Evolutionary conservation across 75 land plant genomes (phyloP).

Genomic region (Sequoia sempervirens): DNA sequence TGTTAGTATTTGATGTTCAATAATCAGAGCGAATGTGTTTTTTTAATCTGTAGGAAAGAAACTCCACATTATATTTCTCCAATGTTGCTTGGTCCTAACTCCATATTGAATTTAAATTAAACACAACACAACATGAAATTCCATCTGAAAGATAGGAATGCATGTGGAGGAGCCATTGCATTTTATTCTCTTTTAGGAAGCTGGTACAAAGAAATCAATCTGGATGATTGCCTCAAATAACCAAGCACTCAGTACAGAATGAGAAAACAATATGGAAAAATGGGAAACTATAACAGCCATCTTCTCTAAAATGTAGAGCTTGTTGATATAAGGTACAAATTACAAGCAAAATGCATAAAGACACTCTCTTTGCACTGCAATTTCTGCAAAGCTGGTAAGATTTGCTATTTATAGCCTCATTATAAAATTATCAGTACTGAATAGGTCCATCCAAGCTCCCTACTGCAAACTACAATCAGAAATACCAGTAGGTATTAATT

Average conservation of each 20-base stretch:
- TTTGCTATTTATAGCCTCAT: neutral
- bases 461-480: conserved; percentile 66
- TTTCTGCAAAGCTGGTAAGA: neutral
- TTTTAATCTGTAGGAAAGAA: neutral
- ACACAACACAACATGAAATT: neutral
- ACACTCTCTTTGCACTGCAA: neutral
- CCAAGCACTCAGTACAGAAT: neutral
- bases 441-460: conserved; percentile 93
- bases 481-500: neutral
- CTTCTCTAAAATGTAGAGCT: neutral
- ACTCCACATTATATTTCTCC: neutral
- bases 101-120: neutral
- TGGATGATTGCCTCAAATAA: neutral
- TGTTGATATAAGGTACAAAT: neutral
- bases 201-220: neutral
- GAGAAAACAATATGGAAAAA: neutral
- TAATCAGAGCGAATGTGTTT: neutral
- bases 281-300: neutral
- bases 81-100: neutral
- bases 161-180: neutral
- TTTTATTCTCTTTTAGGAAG: neutral
- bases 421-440: neutral
- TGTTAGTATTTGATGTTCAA: neutral
- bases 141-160: neutral
- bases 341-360: neutral